Base-by-base conservation (phyloP, 345 rosid species). In the Jatropha curcas region DNA sequence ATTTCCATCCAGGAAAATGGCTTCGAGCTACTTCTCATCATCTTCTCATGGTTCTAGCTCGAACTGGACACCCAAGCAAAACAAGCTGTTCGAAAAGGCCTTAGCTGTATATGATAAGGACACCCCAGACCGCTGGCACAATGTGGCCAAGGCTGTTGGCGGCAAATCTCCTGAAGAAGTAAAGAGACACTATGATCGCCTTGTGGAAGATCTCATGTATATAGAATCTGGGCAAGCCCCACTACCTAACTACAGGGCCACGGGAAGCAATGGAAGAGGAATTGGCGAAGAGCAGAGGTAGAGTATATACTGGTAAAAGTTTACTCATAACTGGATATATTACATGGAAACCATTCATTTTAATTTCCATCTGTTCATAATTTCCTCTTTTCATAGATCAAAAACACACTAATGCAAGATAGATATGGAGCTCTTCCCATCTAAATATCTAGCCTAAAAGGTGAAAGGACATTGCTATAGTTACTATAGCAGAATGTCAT, bases 61-160 rank as follows among this genome's bases (percentile, higher is more conserved):
- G 25, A 64, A 83, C 2, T 94, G 98, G 98, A 92, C 95, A 3
- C 67, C 87, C 2, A 82, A 70, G 81, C 95, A 94, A 55, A 90
- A 94, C 84, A 90, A 92, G 87, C 78, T 65, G 59, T 94, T 94
- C 53, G 98, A 94, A 80, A 89, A 77, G 78, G 98, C 98, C 28
- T 85, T 94, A 65, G 98, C 97, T 8, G 53, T 86, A 59, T 86
- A 84, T 22, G 97, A 92, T 79, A 83, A 87, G 86, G 95, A 94
- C 73, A 88, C 97, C 12, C 97, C 95, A 4, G 97, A 92, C 74
- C 92, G 98, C 43, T 94, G 98, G 98, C 92, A 92, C 65, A 92
- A 92, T 60, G 88, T 92, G 59, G 97, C 97, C 22, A 78, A 78
- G 74, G 88, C 86, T 30, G 95, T 94, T 8, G 98, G 97, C 8